Evolutionary conservation across 1,139 yeast genomes (phyloP).

Genomic region (Nakaseomyces sp.): DNA sequence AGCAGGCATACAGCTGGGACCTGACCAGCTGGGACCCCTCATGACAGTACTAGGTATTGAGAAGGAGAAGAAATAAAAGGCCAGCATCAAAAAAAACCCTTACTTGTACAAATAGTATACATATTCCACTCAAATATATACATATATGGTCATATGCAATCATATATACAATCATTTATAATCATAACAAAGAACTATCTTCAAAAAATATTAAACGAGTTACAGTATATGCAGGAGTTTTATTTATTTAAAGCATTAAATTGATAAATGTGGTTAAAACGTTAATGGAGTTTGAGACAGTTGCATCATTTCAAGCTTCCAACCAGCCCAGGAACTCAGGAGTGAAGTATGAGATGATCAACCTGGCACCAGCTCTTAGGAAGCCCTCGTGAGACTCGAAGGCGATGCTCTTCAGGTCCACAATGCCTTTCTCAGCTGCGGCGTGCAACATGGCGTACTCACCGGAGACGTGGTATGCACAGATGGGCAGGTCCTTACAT

Average conservation of each 20-base stretch:
- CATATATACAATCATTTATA: no score
- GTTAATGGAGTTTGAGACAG: neutral
- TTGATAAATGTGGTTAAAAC: neutral
- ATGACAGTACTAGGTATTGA: constrained; percentile 25
- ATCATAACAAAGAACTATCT: no score
- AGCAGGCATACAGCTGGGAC: constrained; percentile 22
- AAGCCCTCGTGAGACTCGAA: constrained; percentile 88
- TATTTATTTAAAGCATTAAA: no score
- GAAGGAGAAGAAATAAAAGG: constrained; percentile 10
- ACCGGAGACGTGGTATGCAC: constrained; percentile 95
- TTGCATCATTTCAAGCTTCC: constrained; percentile 23
- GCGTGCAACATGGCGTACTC: constrained; percentile 98
- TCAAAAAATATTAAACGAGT: no score
- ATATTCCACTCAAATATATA: no score
- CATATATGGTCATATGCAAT: no score
- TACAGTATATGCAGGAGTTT: constrained; percentile 1
- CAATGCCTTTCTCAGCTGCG: constrained; percentile 92
- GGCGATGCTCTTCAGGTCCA: constrained; percentile 81
- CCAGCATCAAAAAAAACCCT: no score
- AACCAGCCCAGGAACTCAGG: constrained; percentile 97
- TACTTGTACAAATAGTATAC: no score
- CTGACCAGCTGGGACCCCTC: constrained; percentile 24
- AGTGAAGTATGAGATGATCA: constrained; percentile 85
- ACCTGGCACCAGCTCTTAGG: constrained; percentile 91
- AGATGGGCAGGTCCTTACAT: constrained; percentile 77